Base-by-base conservation (phyloP, 371 early-diverging fungal species). In the Mortierella sp. region DNA sequence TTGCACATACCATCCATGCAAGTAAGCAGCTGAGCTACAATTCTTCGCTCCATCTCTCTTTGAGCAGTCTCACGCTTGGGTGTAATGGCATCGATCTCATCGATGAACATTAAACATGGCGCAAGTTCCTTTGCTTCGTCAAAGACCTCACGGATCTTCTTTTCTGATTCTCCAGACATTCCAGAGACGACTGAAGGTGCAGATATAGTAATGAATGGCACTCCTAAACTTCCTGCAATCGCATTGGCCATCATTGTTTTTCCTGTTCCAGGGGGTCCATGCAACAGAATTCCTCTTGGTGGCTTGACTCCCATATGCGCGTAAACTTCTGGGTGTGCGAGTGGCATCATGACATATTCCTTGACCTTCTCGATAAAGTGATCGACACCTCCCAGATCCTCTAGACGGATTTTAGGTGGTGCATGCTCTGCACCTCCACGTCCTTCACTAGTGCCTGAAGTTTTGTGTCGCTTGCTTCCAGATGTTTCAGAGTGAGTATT, bases 21-120 rank as follows among this genome's bases (percentile, higher is more conserved):
- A 3, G 99, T 99, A 64, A 99, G 84, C 42, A 99, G 86, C 85
- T 99, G 99, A 23, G 97, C 97, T 13, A 99, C 99, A 75, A 99
- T 99, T 66, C 99, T 88, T 47, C 97, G 91, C 85, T 99, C 99
- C 95, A 99, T 99, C 82, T 99, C 99, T 68, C 98, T 88, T 76
- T 98, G 96, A 4, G 98, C 98, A 7, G 98, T 99, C 74, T 99
- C 99, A 76, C 99, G 92, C 84, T 99, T 99, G 8, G 98, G 99
- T n/a, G 99, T 98, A 61, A 99, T 98, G 4, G 99, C 98, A 83
- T 99, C 99, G 61, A 99, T 99, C 84, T 99, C 99, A 83, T 99
- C 99, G 68, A 99, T 99, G 79, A 99, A 99, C 60, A 99, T 85
- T 31, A 99, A 84, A 83, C 99, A 96, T 0, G 99, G 99, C 13